These are phyloP conservation scores for Fusarium anguioides DNA, from an alignment of 2,329 filamentous ascomycete genomes.

Conservation along the genomic window DNA sequence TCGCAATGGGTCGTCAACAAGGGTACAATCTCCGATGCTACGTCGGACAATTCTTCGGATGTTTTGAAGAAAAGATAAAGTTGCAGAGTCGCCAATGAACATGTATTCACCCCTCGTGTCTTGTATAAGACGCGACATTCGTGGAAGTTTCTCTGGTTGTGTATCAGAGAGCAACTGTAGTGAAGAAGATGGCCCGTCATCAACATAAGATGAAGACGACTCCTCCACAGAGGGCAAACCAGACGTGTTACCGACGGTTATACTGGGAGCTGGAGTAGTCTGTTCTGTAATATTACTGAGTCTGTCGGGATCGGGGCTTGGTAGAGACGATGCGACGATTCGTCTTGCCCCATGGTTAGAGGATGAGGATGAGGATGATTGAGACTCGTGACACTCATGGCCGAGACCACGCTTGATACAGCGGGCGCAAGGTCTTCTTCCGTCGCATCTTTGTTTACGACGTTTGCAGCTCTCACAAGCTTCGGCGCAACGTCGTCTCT, in stretches of 20 bases:
- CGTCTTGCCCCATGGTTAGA: slow-evolving; percentile 4
- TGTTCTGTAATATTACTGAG: slow-evolving; percentile 33
- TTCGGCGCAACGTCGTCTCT: slow-evolving; percentile 42
- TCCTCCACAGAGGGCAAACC: slow-evolving; percentile 19
- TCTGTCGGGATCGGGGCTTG: slow-evolving; percentile 43
- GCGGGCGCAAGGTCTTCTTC: slow-evolving; percentile 38
- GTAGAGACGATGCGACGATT: slow-evolving; percentile 42
- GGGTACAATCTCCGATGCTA: slow-evolving; percentile 47
- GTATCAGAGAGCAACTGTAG: slow-evolving; percentile 40
- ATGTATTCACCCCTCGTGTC: slow-evolving; percentile 50
- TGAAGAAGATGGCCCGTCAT: slow-evolving; percentile 27
- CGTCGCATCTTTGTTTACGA: slow-evolving; percentile 43
- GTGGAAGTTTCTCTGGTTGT: slow-evolving; percentile 40
- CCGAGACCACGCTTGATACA: slow-evolving; percentile 41
- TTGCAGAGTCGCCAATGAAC: slow-evolving; percentile 53
- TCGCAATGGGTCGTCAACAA: slow-evolving; percentile 50
- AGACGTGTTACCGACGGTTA: slow-evolving; percentile 18
- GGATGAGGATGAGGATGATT: neutral
- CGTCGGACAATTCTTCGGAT: slow-evolving; percentile 49
- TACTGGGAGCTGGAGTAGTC: slow-evolving; percentile 22
- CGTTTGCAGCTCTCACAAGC: slow-evolving; percentile 44
- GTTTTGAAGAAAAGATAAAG: slow-evolving; percentile 50
- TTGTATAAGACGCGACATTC: slow-evolving; percentile 49
- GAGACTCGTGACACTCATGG: slow-evolving; percentile 38
- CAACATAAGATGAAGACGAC: slow-evolving; percentile 8